A percentile compares a stretch with the other conserved stretches of the same genome.
Conservation (phyloP, 768 basidiomycete species). For the Amanita polypyramis region DNA sequence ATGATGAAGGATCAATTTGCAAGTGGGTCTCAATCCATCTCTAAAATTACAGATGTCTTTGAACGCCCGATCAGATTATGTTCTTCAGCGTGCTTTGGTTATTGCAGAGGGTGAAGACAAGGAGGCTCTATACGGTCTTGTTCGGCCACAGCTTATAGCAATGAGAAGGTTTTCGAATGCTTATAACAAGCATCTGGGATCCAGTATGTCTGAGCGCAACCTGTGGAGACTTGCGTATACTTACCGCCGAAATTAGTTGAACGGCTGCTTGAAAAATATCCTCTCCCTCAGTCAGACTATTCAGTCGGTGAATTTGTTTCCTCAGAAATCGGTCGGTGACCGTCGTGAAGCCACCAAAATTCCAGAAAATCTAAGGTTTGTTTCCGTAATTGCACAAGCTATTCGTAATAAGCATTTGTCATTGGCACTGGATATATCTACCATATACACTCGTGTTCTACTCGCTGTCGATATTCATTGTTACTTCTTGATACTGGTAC, state of each 20-base stretch:
- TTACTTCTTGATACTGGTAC: conserved; percentile 9
- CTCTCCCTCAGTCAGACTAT: conserved; percentile 15
- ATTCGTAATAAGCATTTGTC: conserved; percentile 5
- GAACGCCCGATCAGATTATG: conserved; percentile 50
- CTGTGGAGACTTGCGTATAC: conserved; percentile 1
- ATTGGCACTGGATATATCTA: conserved; percentile 4
- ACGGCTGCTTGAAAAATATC: conserved; percentile 49
- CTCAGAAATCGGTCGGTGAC: conserved; percentile 17
- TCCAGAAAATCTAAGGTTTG: background rate
- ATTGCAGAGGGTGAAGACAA: conserved; percentile 67
- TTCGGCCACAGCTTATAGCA: conserved; percentile 55
- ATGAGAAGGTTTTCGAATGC: conserved; percentile 66
- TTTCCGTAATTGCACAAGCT: background rate
- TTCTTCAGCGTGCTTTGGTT: conserved; percentile 67
- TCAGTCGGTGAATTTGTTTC: conserved; percentile 10
- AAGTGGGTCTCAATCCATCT: conserved; percentile 42
- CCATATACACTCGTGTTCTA: conserved; percentile 8
- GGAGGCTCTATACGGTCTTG: conserved; percentile 47
- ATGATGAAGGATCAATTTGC: conserved; percentile 86
- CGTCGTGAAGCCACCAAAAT: background rate
- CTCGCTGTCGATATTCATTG: conserved; percentile 13
- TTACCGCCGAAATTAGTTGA: conserved; percentile 39
- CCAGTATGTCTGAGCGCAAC: conserved; percentile 42
- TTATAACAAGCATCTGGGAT: conserved; percentile 71
- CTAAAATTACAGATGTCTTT: background rate